Evolutionary conservation across 2,329 filamentous ascomycete species (phyloP).

Genomic region (Cladophialophora chaetospira): DNA sequence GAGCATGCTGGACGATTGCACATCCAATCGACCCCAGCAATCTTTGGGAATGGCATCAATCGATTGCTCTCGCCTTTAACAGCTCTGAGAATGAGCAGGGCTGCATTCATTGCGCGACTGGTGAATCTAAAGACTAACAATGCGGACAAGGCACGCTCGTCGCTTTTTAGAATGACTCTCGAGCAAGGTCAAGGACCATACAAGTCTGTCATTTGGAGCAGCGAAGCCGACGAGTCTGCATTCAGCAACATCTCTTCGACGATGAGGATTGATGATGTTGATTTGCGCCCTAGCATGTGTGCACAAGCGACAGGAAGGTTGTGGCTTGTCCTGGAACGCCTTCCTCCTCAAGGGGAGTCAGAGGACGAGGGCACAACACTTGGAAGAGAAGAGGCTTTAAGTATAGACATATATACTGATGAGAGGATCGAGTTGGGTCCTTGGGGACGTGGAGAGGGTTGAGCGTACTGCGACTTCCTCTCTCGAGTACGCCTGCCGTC

Average conservation of each 20-base stretch:
- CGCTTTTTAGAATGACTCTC: constrained; percentile 68
- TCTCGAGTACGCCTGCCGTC: background rate
- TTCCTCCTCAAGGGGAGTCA: constrained; percentile 46
- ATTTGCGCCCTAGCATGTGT: constrained; percentile 67
- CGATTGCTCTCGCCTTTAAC: constrained; percentile 56
- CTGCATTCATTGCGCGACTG: constrained; percentile 59
- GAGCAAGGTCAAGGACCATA: constrained; percentile 73
- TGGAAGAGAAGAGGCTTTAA: constrained; percentile 36
- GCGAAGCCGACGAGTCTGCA: constrained; percentile 61
- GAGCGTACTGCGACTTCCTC: background rate
- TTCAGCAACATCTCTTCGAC: constrained; percentile 69
- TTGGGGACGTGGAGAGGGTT: constrained; percentile 28
- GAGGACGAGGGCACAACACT: constrained; percentile 30
- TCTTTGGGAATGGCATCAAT: constrained; percentile 54
- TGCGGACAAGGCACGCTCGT: constrained; percentile 25
- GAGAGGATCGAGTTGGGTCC: constrained; percentile 45
- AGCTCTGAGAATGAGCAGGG: constrained; percentile 59
- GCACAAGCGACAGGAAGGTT: constrained; percentile 55
- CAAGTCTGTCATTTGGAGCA: constrained; percentile 61
- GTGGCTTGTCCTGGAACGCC: constrained; percentile 80
- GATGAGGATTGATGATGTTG: constrained; percentile 71
- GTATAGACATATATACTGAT: constrained; percentile 48
- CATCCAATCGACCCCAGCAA: constrained; percentile 57
- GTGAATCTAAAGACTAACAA: constrained; percentile 30
- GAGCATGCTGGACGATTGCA: constrained; percentile 76